A percentile compares a stretch with the other conserved stretches of the same genome.
Evolutionary conservation across 164 flowering plant species (phyloP).

Genomic region (Nelumbo lutea): DNA sequence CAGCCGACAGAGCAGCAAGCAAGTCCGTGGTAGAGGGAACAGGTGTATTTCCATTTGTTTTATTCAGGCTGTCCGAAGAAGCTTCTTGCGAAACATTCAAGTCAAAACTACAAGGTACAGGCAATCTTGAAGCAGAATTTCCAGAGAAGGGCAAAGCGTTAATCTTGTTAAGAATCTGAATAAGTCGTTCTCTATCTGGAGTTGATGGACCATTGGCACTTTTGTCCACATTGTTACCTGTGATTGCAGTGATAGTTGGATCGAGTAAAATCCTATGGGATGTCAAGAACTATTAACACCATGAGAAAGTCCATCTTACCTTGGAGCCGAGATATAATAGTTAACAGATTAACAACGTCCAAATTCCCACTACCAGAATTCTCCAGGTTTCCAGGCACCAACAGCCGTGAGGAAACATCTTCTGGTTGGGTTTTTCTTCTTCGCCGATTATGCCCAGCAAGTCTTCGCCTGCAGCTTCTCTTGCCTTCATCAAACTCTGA

Average conservation of each 20-base stretch:
- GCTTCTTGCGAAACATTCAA: conserved; percentile 27
- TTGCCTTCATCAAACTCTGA: conserved; percentile 88
- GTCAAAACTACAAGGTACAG: conserved; percentile 25
- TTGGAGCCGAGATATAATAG: conserved; percentile 53
- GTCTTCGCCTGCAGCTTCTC: conserved; percentile 83
- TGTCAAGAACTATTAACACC: neutral
- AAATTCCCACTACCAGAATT: conserved; percentile 27
- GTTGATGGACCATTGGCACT: conserved; percentile 18
- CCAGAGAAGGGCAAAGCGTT: conserved; percentile 40
- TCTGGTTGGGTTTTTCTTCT: conserved; percentile 79
- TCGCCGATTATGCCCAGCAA: conserved; percentile 82
- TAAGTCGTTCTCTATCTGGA: conserved; percentile 46
- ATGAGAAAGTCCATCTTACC: conserved; percentile 27
- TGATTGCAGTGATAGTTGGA: neutral
- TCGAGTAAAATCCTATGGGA: neutral
- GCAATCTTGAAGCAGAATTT: conserved; percentile 32
- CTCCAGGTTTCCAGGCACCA: conserved; percentile 30
- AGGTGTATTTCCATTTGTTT: conserved; percentile 32
- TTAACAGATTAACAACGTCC: conserved; percentile 50
- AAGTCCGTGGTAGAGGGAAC: conserved; percentile 51
- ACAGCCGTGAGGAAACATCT: conserved; percentile 37
- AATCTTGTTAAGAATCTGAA: conserved; percentile 56
- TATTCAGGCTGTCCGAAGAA: conserved; percentile 28
- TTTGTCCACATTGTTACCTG: conserved; percentile 37
- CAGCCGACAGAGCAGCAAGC: conserved; percentile 56